Conservation (phyloP, 2,329 filamentous ascomycete species). For the Venturia nashicola region DNA sequence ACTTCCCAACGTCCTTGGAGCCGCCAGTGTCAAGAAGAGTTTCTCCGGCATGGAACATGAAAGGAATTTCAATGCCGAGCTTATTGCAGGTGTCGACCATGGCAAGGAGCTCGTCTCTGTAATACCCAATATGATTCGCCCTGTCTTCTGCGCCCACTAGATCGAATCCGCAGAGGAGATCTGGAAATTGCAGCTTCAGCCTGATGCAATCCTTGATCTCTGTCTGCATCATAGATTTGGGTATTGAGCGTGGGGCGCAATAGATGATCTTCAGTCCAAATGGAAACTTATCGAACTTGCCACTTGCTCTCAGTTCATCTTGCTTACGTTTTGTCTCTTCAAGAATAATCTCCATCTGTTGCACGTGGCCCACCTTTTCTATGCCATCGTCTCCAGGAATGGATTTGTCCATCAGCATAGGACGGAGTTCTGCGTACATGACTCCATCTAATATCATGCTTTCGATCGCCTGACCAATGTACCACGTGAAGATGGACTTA, state of each 20-base stretch:
- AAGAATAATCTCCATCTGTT: constrained; percentile 49
- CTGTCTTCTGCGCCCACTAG: constrained; percentile 56
- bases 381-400: constrained; percentile 47
- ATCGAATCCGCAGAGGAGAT: constrained; percentile 58
- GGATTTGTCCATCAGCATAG: constrained; percentile 56
- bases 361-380: constrained; percentile 39
- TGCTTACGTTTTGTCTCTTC: constrained; percentile 41
- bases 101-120: constrained; percentile 44
- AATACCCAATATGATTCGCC: constrained; percentile 45
- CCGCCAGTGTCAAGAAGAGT: constrained; percentile 52
- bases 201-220: constrained; percentile 50
- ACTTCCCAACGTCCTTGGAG: constrained; percentile 42
- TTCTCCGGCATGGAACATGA: constrained; percentile 67
- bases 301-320: constrained; percentile 24
- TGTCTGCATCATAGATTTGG: constrained; percentile 31
- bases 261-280: constrained; percentile 60
- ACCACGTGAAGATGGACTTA: constrained; percentile 47
- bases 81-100: constrained; percentile 42
- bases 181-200: constrained; percentile 44
- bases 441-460: constrained; percentile 53
- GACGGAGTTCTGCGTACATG: constrained; percentile 59
- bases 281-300: constrained; percentile 35
- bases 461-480: constrained; percentile 47
- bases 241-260: constrained; percentile 53
- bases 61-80: constrained; percentile 47